Conservation (phyloP, 768 basidiomycete species). For the Mycena amicta region DNA sequence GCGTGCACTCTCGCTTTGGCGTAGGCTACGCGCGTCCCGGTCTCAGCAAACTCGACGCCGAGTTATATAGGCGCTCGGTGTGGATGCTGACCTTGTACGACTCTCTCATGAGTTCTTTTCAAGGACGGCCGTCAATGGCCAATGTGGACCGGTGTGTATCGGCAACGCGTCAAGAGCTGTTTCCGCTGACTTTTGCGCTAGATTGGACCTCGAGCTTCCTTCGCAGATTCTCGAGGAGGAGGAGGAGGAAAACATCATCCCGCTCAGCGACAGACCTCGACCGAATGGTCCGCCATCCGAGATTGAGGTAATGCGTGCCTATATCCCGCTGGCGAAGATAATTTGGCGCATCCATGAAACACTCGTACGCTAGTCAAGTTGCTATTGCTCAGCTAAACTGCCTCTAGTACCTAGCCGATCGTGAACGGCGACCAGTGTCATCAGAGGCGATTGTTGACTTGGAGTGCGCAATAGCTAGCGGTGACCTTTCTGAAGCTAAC, state of each 20-base stretch:
- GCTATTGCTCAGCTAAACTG: no score
- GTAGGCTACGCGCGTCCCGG: neutral
- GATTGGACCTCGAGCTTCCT: conserved; percentile 8
- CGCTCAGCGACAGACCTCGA: neutral
- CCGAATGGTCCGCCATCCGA: neutral
- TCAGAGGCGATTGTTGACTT: conserved; percentile 1
- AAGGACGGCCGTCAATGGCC: neutral
- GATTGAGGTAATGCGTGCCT: neutral
- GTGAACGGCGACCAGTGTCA: neutral
- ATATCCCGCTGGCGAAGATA: neutral
- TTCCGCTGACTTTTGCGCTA: no score
- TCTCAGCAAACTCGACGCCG: neutral
- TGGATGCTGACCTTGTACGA: conserved; percentile 3
- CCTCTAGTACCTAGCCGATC: neutral
- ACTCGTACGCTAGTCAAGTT: no score
- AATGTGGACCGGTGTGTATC: neutral
- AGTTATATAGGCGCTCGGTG: conserved; percentile 5
- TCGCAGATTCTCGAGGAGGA: neutral
- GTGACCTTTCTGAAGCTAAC: conserved; percentile 32
- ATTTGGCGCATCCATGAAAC: neutral
- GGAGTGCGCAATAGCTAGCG: neutral
- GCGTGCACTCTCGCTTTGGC: neutral
- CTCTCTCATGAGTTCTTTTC: neutral
- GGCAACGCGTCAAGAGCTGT: no score
- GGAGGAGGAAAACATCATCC: neutral